phyloP scores from a whole-genome alignment of 2,329 filamentous ascomycete genomes.

The Fusarium buharicum region DNA sequence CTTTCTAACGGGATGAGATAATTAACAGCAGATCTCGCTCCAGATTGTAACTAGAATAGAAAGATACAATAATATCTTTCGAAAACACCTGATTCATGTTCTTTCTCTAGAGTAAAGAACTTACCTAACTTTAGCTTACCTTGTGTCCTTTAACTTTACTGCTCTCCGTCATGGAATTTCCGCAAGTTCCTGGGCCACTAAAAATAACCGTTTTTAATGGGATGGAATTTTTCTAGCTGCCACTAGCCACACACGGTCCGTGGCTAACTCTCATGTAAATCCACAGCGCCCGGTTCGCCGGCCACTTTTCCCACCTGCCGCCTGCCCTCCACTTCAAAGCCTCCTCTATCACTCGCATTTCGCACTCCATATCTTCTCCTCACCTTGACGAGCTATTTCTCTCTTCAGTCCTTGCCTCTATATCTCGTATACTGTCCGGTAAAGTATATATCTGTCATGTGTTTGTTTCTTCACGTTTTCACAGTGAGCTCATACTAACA shows the following conservation, averaged over 20 bases:
- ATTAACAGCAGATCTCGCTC: background rate
- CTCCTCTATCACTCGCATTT: slow-evolving; percentile 37
- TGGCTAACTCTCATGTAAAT: slow-evolving; percentile 35
- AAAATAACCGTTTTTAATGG: background rate
- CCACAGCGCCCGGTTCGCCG: slow-evolving; percentile 40
- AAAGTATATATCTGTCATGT: background rate
- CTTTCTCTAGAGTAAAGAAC: too few relatives aligned
- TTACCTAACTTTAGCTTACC: background rate
- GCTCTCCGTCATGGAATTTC: background rate
- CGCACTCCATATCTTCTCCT: slow-evolving; percentile 18
- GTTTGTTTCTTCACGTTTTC: background rate
- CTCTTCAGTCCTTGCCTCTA: background rate
- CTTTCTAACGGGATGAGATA: slow-evolving; percentile 3
- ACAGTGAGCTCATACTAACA: slow-evolving; percentile 18
- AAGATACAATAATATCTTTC: background rate
- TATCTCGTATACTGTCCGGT: background rate
- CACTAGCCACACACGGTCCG: slow-evolving; percentile 17
- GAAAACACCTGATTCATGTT: too few relatives aligned
- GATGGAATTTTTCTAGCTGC: slow-evolving; percentile 5
- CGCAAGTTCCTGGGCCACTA: background rate
- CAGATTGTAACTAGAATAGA: background rate
- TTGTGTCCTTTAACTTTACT: background rate
- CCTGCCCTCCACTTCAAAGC: slow-evolving; percentile 29
- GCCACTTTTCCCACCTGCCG: slow-evolving; percentile 39
- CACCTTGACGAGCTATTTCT: background rate